Evolutionary conservation across 495 filamentous ascomycete genomes (phyloP), one percentile per base, ranked within the genome.

Genomic region (Podospora anserina): DNA sequence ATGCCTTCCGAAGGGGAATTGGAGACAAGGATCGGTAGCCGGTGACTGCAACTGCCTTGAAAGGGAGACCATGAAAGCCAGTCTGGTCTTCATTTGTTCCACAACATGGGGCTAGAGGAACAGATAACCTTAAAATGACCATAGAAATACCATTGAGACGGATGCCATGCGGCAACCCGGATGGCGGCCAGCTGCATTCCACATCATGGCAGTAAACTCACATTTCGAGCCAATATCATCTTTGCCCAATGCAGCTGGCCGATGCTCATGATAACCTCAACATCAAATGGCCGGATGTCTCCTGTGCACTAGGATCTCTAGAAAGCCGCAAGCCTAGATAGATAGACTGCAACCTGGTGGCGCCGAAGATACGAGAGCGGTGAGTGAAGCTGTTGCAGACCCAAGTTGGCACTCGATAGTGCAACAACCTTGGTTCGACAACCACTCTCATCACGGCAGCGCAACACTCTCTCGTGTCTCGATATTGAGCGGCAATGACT

Each of bases 101-200:
- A 70, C 68, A 61, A 23, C 66, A 54, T 67, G 19, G 49, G 65
- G 23, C 66, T 68, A 54, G 30, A 58, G 28, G 56, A 64, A 64
- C 1, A 49, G 58, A 19, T 63, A 62, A 63, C 49, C 53, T 39
- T 34, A 28, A 44, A 13, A 39, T 18, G 26, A 63, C 19, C 58
- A 54, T 34, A 28, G 54, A 65, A 26, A 66, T 55, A 69, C 27
- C 55, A 66, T 68, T 55, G n/a, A 62, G 64, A 55, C 16, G n/a
- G 53, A 20, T 34, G 39, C 19, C 18, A 61, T 70, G 68, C 64
- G 63, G n/a, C 15, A 26, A 60, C 28, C 68, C 68, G 64, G 49
- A 34, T 32, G 26, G 20, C 64, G 64, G 64, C 11, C 64, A 60
- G 59, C 53, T 64, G 68, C 64, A 66, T 69, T 61, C 30, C 9